A percentile compares a stretch with the other conserved stretches of the same genome.
Evolutionary conservation across 2,329 filamentous ascomycete genomes (phyloP).

Genomic region (Hymenoscyphus salicellus): DNA sequence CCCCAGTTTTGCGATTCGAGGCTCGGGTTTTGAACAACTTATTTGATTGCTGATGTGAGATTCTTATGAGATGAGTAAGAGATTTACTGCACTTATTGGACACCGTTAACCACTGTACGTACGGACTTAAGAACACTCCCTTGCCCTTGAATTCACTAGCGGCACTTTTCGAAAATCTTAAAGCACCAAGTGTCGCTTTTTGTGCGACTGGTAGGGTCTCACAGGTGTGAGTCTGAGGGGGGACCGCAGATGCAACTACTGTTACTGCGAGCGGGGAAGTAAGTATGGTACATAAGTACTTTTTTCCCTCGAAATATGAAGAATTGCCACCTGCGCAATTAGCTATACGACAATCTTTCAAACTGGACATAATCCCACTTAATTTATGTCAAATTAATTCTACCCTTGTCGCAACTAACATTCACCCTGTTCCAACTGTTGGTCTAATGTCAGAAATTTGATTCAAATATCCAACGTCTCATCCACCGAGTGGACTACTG

Average conservation of each 20-base stretch:
- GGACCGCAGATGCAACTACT: neutral
- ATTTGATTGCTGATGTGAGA: neutral
- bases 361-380: neutral
- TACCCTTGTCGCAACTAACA: neutral
- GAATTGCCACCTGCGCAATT: neutral
- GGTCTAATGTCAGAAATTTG: neutral
- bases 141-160: too few species aligned
- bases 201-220: neutral
- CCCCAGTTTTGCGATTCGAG: neutral
- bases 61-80: neutral
- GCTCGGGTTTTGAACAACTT: neutral
- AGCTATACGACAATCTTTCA: neutral
- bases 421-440: neutral
- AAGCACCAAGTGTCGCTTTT: neutral
- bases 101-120: neutral
- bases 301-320: neutral
- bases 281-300: neutral
- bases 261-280: neutral
- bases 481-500: neutral
- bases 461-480: neutral
- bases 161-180: neutral
- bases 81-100: neutral
- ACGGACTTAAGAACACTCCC: neutral
- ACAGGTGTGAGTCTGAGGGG: neutral
- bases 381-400: neutral